A percentile compares a stretch with the other conserved stretches of the same genome.
Conservation (phyloP, 2,329 filamentous ascomycete species). For the Colletotrichum kahawae region DNA sequence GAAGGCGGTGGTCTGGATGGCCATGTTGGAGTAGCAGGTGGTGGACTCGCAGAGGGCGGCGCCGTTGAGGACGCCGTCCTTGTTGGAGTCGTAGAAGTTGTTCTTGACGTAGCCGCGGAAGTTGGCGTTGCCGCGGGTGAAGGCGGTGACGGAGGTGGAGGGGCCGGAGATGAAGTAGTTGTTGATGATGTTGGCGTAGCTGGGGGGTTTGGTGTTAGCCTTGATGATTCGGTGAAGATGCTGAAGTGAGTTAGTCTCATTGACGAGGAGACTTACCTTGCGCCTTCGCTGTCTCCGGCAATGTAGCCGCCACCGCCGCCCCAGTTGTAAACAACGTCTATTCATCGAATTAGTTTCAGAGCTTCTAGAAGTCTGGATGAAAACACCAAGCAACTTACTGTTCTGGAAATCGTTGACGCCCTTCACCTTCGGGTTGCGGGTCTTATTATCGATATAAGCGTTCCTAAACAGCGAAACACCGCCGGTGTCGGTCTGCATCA, state of each 20-base stretch:
- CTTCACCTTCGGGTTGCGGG: slow-evolving; percentile 62
- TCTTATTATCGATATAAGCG: slow-evolving; percentile 63
- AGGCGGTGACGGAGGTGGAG: slow-evolving; percentile 52
- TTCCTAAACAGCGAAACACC: slow-evolving; percentile 54
- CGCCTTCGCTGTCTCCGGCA: slow-evolving; percentile 51
- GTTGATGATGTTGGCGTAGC: slow-evolving; percentile 56
- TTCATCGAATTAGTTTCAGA: neutral
- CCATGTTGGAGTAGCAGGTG: slow-evolving; percentile 52
- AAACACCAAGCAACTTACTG: slow-evolving; percentile 20
- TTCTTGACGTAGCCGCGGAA: slow-evolving; percentile 58
- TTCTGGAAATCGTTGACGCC: slow-evolving; percentile 59
- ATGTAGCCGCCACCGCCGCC: slow-evolving; percentile 60
- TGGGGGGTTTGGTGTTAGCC: neutral
- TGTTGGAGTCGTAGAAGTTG: slow-evolving; percentile 57
- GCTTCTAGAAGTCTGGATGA: neutral
- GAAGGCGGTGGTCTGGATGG: slow-evolving; percentile 42
- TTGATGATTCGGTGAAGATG: neutral
- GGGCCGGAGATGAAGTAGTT: slow-evolving; percentile 64
- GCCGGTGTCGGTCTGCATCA: slow-evolving; percentile 52
- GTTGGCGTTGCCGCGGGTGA: slow-evolving; percentile 58
- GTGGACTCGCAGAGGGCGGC: slow-evolving; percentile 44
- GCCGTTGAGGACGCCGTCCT: slow-evolving; percentile 54
- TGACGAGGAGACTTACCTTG: slow-evolving; percentile 26
- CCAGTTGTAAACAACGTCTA: slow-evolving; percentile 59
- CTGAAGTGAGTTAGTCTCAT: neutral